Conservation (phyloP, 2,329 filamentous ascomycete species). For the Aspergillus novoparasiticus region DNA sequence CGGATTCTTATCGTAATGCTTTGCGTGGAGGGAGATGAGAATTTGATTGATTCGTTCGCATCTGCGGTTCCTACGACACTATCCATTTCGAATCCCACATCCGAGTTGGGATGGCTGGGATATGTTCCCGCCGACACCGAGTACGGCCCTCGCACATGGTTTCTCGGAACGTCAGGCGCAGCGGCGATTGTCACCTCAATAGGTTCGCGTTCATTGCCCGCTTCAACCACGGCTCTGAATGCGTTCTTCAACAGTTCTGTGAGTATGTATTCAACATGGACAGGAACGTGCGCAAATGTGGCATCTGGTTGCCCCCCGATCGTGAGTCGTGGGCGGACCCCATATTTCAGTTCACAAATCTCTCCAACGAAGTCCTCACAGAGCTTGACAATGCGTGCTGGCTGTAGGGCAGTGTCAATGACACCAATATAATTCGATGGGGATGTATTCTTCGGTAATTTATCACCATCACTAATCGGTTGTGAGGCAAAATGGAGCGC, state of each 20-base stretch:
- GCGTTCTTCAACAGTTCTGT: slow-evolving; percentile 97
- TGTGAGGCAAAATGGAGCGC: slow-evolving; percentile 78
- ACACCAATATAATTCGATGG: slow-evolving; percentile 79
- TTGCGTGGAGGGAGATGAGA: slow-evolving; percentile 57
- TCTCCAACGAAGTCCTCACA: slow-evolving; percentile 92
- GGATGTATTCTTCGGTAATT: slow-evolving; percentile 24
- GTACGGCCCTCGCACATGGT: slow-evolving; percentile 44
- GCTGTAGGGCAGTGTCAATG: slow-evolving; percentile 86
- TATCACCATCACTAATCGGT: slow-evolving; percentile 63
- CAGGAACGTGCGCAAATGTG: slow-evolving; percentile 91
- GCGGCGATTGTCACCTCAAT: slow-evolving; percentile 91
- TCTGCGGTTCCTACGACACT: slow-evolving; percentile 31
- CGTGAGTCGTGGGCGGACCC: slow-evolving; percentile 75
- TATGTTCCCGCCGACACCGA: slow-evolving; percentile 11
- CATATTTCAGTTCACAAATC: slow-evolving; percentile 95
- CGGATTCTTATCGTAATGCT: slow-evolving; percentile 94
- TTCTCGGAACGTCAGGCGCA: slow-evolving; percentile 54
- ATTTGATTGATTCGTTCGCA: slow-evolving; percentile 35
- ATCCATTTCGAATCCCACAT: slow-evolving; percentile 35
- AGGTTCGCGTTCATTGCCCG: slow-evolving; percentile 74
- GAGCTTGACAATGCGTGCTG: slow-evolving; percentile 76
- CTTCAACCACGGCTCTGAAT: slow-evolving; percentile 90
- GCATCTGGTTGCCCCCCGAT: slow-evolving; percentile 85
- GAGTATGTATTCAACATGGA: slow-evolving; percentile 95
- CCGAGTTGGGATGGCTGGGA: slow-evolving; percentile 24